phyloP scores from a whole-genome alignment of 768 basidiomycete species.

The Pleurotus sapidus region DNA sequence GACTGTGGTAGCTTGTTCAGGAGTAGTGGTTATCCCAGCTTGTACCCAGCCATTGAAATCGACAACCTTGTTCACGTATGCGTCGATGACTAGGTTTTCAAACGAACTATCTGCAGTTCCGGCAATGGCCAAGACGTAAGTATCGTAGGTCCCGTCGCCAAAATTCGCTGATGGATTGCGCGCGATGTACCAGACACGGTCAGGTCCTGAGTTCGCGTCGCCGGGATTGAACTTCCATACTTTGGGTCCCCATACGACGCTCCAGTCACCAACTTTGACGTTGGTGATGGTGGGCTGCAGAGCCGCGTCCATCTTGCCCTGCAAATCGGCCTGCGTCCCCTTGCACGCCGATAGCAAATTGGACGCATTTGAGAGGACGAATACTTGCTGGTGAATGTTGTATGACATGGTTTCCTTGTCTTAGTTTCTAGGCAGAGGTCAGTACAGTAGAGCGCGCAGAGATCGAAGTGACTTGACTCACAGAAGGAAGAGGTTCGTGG shows the following conservation, averaged over 20 bases:
- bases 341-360: background rate
- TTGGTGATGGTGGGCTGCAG: background rate
- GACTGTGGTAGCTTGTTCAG: background rate
- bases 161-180: slow-evolving; percentile 1
- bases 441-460: no score
- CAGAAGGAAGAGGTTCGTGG: no score
- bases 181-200: background rate
- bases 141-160: slow-evolving; percentile 1
- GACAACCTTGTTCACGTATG: background rate
- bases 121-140: slow-evolving; percentile 3
- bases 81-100: background rate
- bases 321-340: background rate
- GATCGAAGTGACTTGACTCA: no score
- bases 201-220: background rate
- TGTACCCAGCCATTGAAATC: slow-evolving; percentile 4
- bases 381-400: slow-evolving; percentile 2
- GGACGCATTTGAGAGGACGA: background rate
- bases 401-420: background rate
- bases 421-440: no score
- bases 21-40: background rate
- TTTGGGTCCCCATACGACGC: background rate
- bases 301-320: background rate
- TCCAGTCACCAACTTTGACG: background rate
- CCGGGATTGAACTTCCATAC: background rate
- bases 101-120: slow-evolving; percentile 1